Conservation (phyloP, 306 rosid genomes). For the Pyrus bretschneideri region DNA sequence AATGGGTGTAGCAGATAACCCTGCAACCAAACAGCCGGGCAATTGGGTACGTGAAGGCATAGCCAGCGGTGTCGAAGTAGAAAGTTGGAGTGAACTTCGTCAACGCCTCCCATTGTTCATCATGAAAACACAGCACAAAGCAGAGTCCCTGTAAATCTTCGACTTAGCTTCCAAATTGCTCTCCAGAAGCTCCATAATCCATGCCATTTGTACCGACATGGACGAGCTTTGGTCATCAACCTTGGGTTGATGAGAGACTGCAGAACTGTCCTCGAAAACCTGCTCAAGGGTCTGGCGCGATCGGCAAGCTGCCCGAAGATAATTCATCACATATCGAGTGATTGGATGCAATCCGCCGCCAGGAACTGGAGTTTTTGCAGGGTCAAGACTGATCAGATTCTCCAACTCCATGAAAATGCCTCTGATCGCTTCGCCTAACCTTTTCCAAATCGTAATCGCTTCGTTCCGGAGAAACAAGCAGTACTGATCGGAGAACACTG, state of each 20-base stretch:
- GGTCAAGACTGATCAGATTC: accelerated
- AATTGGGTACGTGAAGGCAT: constrained; percentile 90
- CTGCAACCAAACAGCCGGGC: constrained; percentile 83
- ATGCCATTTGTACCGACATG: constrained; percentile 72
- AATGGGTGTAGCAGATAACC: constrained; percentile 83
- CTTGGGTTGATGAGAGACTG: constrained; percentile 30
- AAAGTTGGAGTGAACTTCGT: constrained; percentile 63
- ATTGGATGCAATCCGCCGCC: no score
- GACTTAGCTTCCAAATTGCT: constrained; percentile 88
- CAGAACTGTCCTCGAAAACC: constrained; percentile 60
- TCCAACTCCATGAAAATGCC: no score
- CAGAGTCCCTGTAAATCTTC: constrained; percentile 63
- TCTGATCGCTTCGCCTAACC: no score
- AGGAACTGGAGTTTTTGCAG: accelerated
- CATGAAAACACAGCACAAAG: constrained; percentile 67
- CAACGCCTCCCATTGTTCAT: constrained; percentile 85
- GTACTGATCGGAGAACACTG: no score
- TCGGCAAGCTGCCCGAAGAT: constrained; percentile 79
- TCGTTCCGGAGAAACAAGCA: no score
- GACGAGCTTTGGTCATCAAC: constrained; percentile 50
- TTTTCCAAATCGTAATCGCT: no score
- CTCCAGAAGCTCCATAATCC: constrained; percentile 87
- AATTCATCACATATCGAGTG: no score
- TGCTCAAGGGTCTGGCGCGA: constrained; percentile 68
- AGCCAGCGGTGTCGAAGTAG: constrained; percentile 83